Base-by-base conservation (phyloP, 495 filamentous ascomycete species). In the Pyrenopolyporus hunteri region DNA sequence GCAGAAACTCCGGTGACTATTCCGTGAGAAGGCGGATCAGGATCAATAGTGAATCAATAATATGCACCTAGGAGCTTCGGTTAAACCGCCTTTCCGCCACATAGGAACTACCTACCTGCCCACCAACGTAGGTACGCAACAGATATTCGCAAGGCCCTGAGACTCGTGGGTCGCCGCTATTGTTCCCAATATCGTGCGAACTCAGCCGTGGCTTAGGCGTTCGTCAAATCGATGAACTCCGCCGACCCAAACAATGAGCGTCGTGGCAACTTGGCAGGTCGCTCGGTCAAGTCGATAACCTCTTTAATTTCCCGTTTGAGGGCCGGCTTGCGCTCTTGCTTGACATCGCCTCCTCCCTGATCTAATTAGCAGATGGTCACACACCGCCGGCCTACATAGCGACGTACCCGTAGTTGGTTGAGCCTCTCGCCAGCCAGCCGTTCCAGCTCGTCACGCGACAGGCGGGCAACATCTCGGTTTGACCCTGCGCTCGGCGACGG, bases 401-500 rank as follows among this genome's bases (percentile, higher is more conserved):
- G 17, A 33, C 50, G 26, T 53, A 70, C 68, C 32, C 51, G 45
- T 3, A 68, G 42, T 37, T 68, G 54, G 16, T 51, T 16, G 29
- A 64, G 63, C 28, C 58, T 46, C 33, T 68, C 57, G 26, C 32
- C n/a, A 3, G 65, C 68, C 5, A 68, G n/a, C 11, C 36, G 48
- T 33, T 68, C 45, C 1, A 63, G 47, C 35, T 70, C 65, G 1
- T 17, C 51, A n/a, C 58, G 57, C 35, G 62, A 68, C 39, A 70
- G 46, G 9, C 17, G 16, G 14, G 29, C 52, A 9, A 66, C 43
- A 20, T 39, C 60, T 20, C 35, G 25, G 3, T 32, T 13, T 11
- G 45, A 6, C 28, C 10, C 25, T 31, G 49, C 22, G 13, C 23
- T 19, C 16, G 48, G 55, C 10, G 50, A 58, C 23, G 53, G 50